These are phyloP conservation scores for Colletotrichum tofieldiae DNA, from an alignment of 2,329 filamentous ascomycete species.

Conservation along the genomic window DNA sequence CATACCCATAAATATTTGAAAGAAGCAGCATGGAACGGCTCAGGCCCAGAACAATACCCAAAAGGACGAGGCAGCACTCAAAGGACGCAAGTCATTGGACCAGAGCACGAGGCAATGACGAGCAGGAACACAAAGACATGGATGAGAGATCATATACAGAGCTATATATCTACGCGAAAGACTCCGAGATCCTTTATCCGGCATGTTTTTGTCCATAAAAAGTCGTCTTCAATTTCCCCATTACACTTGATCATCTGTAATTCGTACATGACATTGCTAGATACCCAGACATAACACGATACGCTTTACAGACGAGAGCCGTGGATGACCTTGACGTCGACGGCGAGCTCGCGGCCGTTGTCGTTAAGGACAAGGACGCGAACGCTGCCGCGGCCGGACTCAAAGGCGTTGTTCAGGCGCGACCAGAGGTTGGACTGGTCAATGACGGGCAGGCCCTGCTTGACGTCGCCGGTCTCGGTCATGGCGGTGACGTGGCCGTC, in stretches of 20 bases:
- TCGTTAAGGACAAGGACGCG: slow-evolving; percentile 97
- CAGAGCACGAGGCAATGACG: neutral
- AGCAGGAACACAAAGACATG: slow-evolving; percentile 17
- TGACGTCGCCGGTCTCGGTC: slow-evolving; percentile 99
- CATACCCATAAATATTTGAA: no score
- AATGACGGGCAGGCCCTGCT: slow-evolving; percentile 93
- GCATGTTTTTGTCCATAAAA: slow-evolving; percentile 33
- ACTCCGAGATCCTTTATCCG: slow-evolving; percentile 43
- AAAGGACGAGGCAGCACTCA: neutral
- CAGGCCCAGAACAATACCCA: neutral
- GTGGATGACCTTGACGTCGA: slow-evolving; percentile 99
- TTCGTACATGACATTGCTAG: slow-evolving; percentile 43
- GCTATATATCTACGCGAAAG: slow-evolving; percentile 59
- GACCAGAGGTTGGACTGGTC: slow-evolving; percentile 92
- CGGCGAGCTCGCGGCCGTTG: slow-evolving; percentile 91
- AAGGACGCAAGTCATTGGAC: neutral
- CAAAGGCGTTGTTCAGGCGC: slow-evolving; percentile 87
- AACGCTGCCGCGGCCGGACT: slow-evolving; percentile 92
- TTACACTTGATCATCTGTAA: slow-evolving; percentile 41
- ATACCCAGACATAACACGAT: slow-evolving; percentile 45
- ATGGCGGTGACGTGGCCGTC: slow-evolving; percentile 92
- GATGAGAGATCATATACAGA: slow-evolving; percentile 59
- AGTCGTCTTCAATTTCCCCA: slow-evolving; percentile 48
- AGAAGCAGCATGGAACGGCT: neutral
- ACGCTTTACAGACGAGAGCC: slow-evolving; percentile 74